phyloP scores from a whole-genome alignment of 2,329 filamentous ascomycete species.

The Diaporthe ampelina region DNA sequence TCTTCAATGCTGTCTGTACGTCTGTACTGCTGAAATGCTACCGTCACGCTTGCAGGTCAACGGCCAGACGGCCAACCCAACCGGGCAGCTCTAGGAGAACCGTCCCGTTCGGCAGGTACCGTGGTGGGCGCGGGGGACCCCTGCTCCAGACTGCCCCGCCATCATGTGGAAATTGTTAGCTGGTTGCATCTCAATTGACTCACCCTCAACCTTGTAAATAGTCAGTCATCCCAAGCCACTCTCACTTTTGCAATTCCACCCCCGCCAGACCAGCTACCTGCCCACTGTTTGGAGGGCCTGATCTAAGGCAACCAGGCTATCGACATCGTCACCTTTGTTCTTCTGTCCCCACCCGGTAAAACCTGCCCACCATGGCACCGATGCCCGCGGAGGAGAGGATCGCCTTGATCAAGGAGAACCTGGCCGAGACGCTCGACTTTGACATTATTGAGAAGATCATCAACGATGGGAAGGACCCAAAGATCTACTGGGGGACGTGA shows the following conservation, averaged over 20 bases:
- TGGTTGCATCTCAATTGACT: slow-evolving; percentile 30
- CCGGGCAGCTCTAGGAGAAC: neutral
- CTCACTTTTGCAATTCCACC: slow-evolving; percentile 2
- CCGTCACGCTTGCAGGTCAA: neutral
- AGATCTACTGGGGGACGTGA: slow-evolving; percentile 83
- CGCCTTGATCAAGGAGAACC: slow-evolving; percentile 82
- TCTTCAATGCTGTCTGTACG: too few species aligned
- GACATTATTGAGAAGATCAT: slow-evolving; percentile 85
- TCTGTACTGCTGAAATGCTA: too few species aligned
- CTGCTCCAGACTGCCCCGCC: slow-evolving; percentile 18
- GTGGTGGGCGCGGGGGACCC: slow-evolving; percentile 10
- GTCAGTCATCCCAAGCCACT: neutral
- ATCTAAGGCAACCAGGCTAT: neutral
- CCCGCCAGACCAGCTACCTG: neutral
- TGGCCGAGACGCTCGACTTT: slow-evolving; percentile 85
- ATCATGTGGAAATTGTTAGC: slow-evolving; percentile 30
- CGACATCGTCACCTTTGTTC: neutral
- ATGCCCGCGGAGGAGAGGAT: slow-evolving; percentile 71
- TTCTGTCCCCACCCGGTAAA: neutral
- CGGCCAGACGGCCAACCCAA: slow-evolving; percentile 3
- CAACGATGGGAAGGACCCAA: slow-evolving; percentile 78
- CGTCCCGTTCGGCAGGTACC: neutral
- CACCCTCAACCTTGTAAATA: slow-evolving; percentile 7
- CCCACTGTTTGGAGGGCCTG: neutral
- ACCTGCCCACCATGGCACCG: slow-evolving; percentile 64